Conservation (phyloP, 2,329 filamentous ascomycete species). For the Xylariaceae sp. region DNA sequence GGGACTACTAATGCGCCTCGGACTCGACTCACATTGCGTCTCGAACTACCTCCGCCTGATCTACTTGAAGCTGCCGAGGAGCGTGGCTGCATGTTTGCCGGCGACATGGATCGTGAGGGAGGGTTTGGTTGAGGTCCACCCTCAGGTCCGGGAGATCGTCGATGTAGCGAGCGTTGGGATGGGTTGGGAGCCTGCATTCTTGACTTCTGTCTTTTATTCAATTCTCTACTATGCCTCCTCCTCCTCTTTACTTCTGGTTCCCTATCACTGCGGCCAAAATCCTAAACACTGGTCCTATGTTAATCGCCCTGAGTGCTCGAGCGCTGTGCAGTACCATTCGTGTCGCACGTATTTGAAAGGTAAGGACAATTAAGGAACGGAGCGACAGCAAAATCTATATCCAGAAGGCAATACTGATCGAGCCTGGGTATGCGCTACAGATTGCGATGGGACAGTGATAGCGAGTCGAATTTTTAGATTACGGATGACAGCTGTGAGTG, state of each 20-base stretch:
- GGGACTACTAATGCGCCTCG: conserved; percentile 22
- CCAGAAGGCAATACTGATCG: conserved; percentile 1
- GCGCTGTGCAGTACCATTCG: conserved; percentile 12
- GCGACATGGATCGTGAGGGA: conserved; percentile 62
- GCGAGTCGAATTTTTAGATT: conserved; percentile 13
- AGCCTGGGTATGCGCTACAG: conserved; percentile 2
- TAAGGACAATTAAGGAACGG: conserved; percentile 12
- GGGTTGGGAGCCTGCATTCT: conserved; percentile 55
- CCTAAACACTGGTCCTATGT: conserved; percentile 17
- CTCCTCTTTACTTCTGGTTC: conserved; percentile 18
- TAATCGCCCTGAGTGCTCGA: conserved; percentile 7
- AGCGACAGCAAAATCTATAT: conserved; percentile 16
- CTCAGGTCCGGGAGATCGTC: conserved; percentile 66
- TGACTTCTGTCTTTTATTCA: conserved; percentile 15
- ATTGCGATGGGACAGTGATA: conserved; percentile 13
- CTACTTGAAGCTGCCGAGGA: conserved; percentile 68
- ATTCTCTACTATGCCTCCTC: conserved; percentile 17
- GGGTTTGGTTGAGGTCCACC: conserved; percentile 56
- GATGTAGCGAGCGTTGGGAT: conserved; percentile 59
- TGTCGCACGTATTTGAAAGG: conserved; percentile 7
- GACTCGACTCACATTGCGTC: conserved; percentile 59
- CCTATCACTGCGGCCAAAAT: conserved; percentile 15
- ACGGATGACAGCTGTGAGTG: conserved; percentile 25
- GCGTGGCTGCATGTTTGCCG: conserved; percentile 61
- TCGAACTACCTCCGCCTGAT: conserved; percentile 54